Base-by-base conservation (phyloP, 31 red algal species). In the Endocladia muricata region DNA sequence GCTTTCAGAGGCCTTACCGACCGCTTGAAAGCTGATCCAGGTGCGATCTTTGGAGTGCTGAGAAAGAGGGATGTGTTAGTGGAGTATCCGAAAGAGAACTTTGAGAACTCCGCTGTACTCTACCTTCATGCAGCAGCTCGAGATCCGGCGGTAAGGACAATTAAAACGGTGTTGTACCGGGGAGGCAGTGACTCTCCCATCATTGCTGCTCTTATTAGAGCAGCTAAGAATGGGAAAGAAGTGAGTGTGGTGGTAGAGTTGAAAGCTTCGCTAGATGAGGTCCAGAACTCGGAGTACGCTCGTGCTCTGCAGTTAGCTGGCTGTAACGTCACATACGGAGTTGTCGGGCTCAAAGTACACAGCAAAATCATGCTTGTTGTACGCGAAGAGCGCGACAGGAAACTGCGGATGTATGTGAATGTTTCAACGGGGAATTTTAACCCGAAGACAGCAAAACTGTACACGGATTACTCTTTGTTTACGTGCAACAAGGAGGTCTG, bases 401-500 rank as follows among this genome's bases (percentile, higher is more conserved):
- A 36, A 29, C 41, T 98, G 13, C 67, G 47, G 25, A 67, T 65
- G 30, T 98, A 98, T 63, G 73, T 81, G 41, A 87, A 94, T 43
- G 68, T 98, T 1, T 78, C 91, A 6, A 98, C 96, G 32, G 96
- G 96, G n/a, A 98, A 98, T 61, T 98, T 85, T 78, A 98, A 98
- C 25, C 71, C 86, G 17, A 86, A 82, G 15, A 98, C 96, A n/a
- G 91, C 91, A 2, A 94, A 92, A 48, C 48, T 98, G 21, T 98
- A 98, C 54, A 98, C 96, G 6, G 96, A 98, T 73, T 73, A 74
- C 48, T 81, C 81, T 11, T 73, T 91, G 42, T 92, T 98, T 40
- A 94, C 96, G 5, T 88, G 88, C 69, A 52, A 66, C 28, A 72
- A 84, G 35, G 89, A 88, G 32, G 85, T 94, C 26, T 87, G 92